Conservation (phyloP, 2,329 filamentous ascomycete species). For the Macrophomina pseudophaseolina region DNA sequence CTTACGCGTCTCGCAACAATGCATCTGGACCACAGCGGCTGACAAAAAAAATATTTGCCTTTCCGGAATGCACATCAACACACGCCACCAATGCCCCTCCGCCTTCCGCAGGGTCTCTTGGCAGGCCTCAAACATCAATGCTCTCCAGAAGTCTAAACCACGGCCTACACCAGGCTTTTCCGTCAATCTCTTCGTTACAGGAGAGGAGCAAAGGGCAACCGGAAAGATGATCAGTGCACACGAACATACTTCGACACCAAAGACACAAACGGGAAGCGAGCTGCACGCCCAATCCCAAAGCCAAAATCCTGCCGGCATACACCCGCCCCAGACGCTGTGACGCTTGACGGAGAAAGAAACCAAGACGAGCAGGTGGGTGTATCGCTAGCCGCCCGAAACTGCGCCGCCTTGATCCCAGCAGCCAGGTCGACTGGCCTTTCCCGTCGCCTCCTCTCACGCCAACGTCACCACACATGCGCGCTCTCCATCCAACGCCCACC, state of each 20-base stretch:
- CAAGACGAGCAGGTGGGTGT: slow-evolving; percentile 6
- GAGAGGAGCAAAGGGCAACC: neutral
- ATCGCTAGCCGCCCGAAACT: neutral
- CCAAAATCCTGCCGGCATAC: neutral
- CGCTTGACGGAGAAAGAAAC: neutral
- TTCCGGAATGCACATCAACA: neutral
- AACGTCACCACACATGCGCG: neutral
- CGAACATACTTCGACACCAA: neutral
- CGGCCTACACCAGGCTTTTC: neutral
- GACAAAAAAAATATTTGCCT: neutral
- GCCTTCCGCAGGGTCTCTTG: neutral
- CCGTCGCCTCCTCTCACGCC: neutral
- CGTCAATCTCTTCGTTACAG: neutral
- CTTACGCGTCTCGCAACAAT: neutral
- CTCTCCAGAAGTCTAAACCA: neutral
- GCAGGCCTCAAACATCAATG: neutral
- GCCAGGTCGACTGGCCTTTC: neutral
- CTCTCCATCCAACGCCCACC: neutral
- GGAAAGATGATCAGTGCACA: neutral
- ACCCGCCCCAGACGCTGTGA: neutral
- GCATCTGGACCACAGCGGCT: neutral
- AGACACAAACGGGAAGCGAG: neutral
- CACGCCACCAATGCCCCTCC: neutral
- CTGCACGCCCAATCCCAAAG: neutral
- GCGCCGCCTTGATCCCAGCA: neutral